phyloP scores from a whole-genome alignment of 805 yeast genomes.

The Cyberlindnera euphorbiiphila region DNA sequence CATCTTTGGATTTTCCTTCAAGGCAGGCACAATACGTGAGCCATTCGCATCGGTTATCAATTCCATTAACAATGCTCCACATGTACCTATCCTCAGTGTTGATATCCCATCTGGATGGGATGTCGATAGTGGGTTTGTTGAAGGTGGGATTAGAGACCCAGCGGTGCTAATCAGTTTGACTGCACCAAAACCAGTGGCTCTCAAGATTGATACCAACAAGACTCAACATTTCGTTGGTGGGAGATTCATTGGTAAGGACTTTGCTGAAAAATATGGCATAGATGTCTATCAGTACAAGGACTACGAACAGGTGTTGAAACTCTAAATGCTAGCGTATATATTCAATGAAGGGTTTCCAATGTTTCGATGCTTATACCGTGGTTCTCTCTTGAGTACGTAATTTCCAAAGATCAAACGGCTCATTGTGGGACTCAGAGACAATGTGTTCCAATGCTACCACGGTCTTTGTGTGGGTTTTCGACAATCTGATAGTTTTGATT shows the following conservation, averaged over 20 bases:
- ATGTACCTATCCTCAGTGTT: constrained; percentile 66
- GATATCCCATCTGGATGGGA: constrained; percentile 98
- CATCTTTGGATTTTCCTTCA: constrained; percentile 89
- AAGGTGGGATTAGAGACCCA: constrained; percentile 48
- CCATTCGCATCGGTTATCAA: constrained; percentile 59
- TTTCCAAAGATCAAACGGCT: no score
- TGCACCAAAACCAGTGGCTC: constrained; percentile 90
- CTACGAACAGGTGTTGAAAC: constrained; percentile 49
- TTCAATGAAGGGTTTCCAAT: no score
- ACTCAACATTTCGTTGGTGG: constrained; percentile 81
- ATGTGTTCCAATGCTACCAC: no score
- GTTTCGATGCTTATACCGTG: not conserved
- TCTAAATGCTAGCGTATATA: no score
- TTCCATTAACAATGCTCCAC: constrained; percentile 22
- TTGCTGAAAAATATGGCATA: constrained; percentile 74
- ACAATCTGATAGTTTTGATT: no score
- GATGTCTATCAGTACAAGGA: constrained; percentile 58
- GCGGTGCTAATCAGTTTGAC: constrained; percentile 75
- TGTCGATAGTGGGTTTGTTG: constrained; percentile 78
- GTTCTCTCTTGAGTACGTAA: no score
- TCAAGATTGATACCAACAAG: constrained; percentile 31
- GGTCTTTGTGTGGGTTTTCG: no score
- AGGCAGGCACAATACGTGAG: constrained; percentile 71
- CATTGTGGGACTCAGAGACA: no score
- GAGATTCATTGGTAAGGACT: constrained; percentile 61